phyloP scores from a whole-genome alignment of 805 yeast species.

The Myxozyma udenii region DNA sequence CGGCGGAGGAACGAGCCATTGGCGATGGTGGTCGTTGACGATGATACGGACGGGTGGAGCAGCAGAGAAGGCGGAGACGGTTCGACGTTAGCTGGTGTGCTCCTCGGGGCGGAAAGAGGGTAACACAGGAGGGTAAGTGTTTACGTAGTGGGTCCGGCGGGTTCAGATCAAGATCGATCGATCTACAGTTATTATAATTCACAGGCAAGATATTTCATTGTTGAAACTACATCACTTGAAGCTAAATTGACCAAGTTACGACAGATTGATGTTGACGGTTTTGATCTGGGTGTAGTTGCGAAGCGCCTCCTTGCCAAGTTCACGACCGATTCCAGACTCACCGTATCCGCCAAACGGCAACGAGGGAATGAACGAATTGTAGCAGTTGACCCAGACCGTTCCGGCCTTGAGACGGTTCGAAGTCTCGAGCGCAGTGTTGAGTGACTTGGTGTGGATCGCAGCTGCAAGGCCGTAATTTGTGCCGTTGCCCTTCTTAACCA shows the following conservation, averaged over 20 bases:
- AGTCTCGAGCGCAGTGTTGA: slow-evolving; percentile 72
- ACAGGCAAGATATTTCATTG: too few relatives aligned
- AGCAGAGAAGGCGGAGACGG: not conserved
- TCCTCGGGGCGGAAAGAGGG: too few relatives aligned
- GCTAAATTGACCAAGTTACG: too few relatives aligned
- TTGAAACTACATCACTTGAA: too few relatives aligned
- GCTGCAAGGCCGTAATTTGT: slow-evolving; percentile 86
- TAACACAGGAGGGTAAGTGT: too few relatives aligned
- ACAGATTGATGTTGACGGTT: slow-evolving; percentile 69
- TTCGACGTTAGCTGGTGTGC: too few relatives aligned
- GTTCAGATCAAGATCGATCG: too few relatives aligned
- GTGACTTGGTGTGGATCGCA: slow-evolving; percentile 76
- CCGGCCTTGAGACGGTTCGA: slow-evolving; percentile 78
- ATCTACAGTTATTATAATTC: too few relatives aligned
- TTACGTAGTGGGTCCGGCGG: too few relatives aligned
- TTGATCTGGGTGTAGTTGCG: slow-evolving; percentile 69
- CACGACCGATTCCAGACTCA: slow-evolving; percentile 77
- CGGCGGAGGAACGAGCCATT: not conserved
- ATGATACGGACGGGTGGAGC: not conserved
- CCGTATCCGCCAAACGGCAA: slow-evolving; percentile 83
- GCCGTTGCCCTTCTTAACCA: slow-evolving; percentile 71
- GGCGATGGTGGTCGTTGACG: slow-evolving; percentile 6
- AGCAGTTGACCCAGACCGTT: slow-evolving; percentile 86
- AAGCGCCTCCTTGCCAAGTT: slow-evolving; percentile 72
- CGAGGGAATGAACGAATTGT: slow-evolving; percentile 66